Conservation (phyloP, 129 eudicot genomes). For the Rutidosis leptorrhynchoides region DNA sequence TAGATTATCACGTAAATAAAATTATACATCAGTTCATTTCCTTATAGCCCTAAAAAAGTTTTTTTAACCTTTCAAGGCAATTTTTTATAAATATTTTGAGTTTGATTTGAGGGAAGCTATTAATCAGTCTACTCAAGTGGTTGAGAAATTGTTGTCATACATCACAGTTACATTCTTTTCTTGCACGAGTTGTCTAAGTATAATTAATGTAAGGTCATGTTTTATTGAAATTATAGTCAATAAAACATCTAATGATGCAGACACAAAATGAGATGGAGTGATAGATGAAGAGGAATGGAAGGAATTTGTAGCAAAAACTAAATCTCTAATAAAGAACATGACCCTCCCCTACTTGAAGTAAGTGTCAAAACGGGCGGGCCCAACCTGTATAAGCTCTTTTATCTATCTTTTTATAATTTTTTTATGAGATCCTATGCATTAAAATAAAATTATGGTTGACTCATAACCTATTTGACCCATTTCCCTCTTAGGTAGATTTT, state of each 20-base stretch:
- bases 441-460: not conserved
- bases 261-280: slow-evolving; percentile 73
- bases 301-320: slow-evolving; percentile 67
- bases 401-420: not conserved
- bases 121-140: slow-evolving; percentile 20
- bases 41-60: not conserved
- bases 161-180: slow-evolving; percentile 15
- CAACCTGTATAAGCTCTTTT: not conserved
- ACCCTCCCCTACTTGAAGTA: slow-evolving; percentile 93
- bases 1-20: slow-evolving; percentile 35
- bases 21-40: slow-evolving; percentile 7
- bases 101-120: slow-evolving; percentile 6
- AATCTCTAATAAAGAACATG: slow-evolving; percentile 90
- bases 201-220: slow-evolving; percentile 16
- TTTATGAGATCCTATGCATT: not conserved
- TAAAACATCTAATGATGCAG: slow-evolving; percentile 78
- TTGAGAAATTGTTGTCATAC: slow-evolving; percentile 25
- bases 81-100: not conserved
- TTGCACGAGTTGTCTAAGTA: slow-evolving; percentile 29
- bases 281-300: slow-evolving; percentile 92
- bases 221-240: slow-evolving; percentile 74
- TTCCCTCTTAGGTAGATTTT: not conserved
- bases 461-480: not conserved
- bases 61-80: not conserved
- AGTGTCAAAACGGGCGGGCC: slow-evolving; percentile 17